Evolutionary conservation across 257 asterid genomes (phyloP).

Genomic region (Penstemon eatonii): DNA sequence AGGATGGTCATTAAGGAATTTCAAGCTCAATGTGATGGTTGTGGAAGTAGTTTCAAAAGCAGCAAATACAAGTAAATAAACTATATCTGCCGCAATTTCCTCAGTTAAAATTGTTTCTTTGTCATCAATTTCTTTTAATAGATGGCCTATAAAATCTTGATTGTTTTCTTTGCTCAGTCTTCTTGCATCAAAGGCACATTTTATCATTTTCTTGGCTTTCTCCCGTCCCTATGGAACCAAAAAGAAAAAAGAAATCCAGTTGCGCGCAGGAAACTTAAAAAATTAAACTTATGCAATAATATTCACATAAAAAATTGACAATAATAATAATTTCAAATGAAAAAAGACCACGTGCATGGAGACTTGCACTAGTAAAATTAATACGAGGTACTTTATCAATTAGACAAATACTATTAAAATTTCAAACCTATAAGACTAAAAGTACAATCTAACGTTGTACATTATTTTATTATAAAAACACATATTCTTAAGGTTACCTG

Average conservation of each 20-base stretch:
- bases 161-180: conserved; percentile 42
- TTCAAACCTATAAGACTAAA: no score
- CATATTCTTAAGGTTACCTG: conserved; percentile 33
- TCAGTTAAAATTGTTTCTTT: conserved; percentile 51
- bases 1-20: conserved; percentile 48
- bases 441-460: no score
- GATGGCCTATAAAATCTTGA: conserved; percentile 54
- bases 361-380: no score
- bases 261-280: no score
- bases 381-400: no score
- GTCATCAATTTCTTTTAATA: conserved; percentile 46
- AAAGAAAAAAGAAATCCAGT: not conserved
- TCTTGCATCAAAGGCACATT: conserved; percentile 43
- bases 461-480: not conserved
- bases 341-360: no score
- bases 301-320: no score
- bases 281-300: no score
- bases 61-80: conserved; percentile 57
- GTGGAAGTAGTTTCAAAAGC: conserved; percentile 57
- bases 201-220: conserved; percentile 56
- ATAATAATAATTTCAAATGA: no score
- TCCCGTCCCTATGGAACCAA: conserved; percentile 28
- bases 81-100: conserved; percentile 55
- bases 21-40: conserved; percentile 48
- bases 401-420: no score